Evolutionary conservation across 2,329 filamentous ascomycete genomes (phyloP), one percentile per base, ranked within the genome.

Genomic region (Pseudocercospora vitis): DNA sequence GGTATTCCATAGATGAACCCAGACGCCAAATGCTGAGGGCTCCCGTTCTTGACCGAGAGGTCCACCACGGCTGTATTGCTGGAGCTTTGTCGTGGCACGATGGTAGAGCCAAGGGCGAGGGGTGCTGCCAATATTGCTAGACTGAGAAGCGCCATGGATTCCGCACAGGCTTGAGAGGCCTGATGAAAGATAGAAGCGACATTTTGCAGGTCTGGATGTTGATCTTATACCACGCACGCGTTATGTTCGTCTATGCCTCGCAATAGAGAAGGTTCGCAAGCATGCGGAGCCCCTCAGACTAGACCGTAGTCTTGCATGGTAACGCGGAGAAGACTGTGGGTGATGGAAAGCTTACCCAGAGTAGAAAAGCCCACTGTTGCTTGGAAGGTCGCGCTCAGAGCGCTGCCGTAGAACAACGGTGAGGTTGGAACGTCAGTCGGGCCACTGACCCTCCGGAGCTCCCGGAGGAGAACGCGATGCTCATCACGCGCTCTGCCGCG

Each of bases 1-100:
- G 60, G 57, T 29, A 75, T 71, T 9, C 74, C 74, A 55, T 76
- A 77, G 35, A 77, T 68, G 51, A 73, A 66, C 3, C 73, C 73
- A 4, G 73, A 71, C 4, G 73, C 74, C n/a, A 72, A 60, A 46
- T 74, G 69, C 39, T 64, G 51, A 4, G 71, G 64, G 0, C 61
- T 45, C 3, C 73, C 74, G 8, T 62, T 66, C 29, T 66, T 65
- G 21, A 63, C 63, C 16, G 57, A 59, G 6, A 73, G 58, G 42
- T 70, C 63, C 26, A 74, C 63, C 14, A 51, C 52, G 18, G 61
- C 61, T 16, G 61, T 63, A 37, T 62, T 59, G 37, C 49, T 50
- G 16, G 53, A 49, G 29, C 26, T 55, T 24, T 62, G 57, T 23
- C 61, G 61, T 24, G 40, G 53, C 3, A 26, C 11, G 7, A 61